Conservation (phyloP, 148 eudicot species). For the Fagopyrum tataricum region DNA sequence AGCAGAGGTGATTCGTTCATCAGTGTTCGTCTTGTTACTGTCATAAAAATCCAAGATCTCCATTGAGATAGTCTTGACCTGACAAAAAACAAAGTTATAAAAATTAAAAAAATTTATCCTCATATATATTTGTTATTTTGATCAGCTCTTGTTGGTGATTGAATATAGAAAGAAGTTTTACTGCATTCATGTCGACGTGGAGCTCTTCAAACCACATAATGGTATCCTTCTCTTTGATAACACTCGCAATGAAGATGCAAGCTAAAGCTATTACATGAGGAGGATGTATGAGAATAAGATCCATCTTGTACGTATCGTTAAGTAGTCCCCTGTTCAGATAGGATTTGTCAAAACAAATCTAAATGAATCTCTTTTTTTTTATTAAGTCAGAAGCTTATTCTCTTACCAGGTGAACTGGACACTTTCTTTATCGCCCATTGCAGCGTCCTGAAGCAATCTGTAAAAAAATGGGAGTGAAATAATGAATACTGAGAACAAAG, state of each 20-base stretch:
- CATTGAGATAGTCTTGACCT: slow-evolving; percentile 7
- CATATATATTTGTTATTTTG: not conserved
- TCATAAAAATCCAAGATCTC: slow-evolving; percentile 9
- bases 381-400: not conserved
- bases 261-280: slow-evolving; percentile 93
- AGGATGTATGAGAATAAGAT: slow-evolving; percentile 84
- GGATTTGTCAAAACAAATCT: not conserved
- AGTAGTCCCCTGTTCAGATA: slow-evolving; percentile 66
- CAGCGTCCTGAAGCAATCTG: slow-evolving; percentile 90
- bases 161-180: slow-evolving; percentile 20
- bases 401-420: slow-evolving; percentile 81
- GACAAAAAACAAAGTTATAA: not conserved
- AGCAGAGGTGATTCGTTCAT: not conserved
- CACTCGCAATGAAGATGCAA: slow-evolving; percentile 91
- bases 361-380: not conserved
- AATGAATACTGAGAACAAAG: not conserved
- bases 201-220: slow-evolving; percentile 98
- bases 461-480: not conserved
- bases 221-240: slow-evolving; percentile 75
- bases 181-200: slow-evolving; percentile 91
- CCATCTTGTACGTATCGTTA: slow-evolving; percentile 97
- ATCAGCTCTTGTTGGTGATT: not conserved
- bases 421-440: slow-evolving; percentile 59
- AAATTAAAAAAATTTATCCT: not conserved
- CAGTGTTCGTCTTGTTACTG: not conserved